Base-by-base conservation (phyloP, 2,329 filamentous ascomycete species). In the Alternaria consortialis region DNA sequence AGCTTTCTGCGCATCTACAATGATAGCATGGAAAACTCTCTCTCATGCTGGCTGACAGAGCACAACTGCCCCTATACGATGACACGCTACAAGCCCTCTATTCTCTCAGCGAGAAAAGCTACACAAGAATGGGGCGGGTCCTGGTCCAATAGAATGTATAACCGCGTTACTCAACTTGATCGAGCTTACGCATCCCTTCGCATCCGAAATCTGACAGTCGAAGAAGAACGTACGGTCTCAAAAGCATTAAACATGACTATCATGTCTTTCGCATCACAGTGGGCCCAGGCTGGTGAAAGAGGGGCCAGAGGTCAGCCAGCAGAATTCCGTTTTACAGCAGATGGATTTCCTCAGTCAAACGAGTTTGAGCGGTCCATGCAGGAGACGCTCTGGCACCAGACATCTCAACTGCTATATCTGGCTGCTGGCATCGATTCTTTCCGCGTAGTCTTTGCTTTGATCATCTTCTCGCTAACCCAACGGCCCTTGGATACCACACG, bases 31-130 rank as follows among this genome's bases (percentile, higher is more conserved):
- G 84, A 86, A 61, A 82, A 84, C 61, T 82, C 81, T 12, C 69
- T 86, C 2, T 82, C 83, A 1, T 86, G 84, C 66, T 86, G 84
- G 84, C 64, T 86, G n/a, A 84, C 83, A 0, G 84, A 85, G 60
- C 77, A 80, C 44, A 85, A 82, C 4, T 86, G 84, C 51, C 84
- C 84, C 0, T 85, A 85, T 62, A 75, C 27, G 13, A 51, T 56
- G 36, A 37, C 46, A 17, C 40, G 75, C 56, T 66, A 76, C 43
- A 58, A 68, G 32, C 64, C 67, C 46, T 65, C 72, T 15, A 60
- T 62, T 25, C 70, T 61, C 31, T 69, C 68, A 50, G 69, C 72
- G 29, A 53, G 68, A 51, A 74, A 79, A 42, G 75, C 75, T 50
- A 80, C 82, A 1, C 72, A 79, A 0, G 74, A 76, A 0, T 84